Evolutionary conservation across 148 eudicot species (phyloP), one percentile per base, ranked within the genome.

Genomic region (Agrostemma githago): DNA sequence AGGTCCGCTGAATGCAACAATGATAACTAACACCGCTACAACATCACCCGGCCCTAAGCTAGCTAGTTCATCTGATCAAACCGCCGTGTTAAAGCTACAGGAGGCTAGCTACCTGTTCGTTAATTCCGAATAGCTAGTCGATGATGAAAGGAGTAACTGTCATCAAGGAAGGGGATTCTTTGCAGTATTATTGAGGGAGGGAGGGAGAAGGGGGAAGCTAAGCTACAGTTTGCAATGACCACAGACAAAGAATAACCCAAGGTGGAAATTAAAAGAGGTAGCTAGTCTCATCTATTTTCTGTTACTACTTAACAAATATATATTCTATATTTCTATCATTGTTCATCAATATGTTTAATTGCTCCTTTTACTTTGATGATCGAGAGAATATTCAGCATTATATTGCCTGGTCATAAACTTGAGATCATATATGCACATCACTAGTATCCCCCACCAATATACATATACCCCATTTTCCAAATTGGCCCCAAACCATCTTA

Each of bases 341-440:
- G 34, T 26, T 26, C 34, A 42, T 21, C 44, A 43, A 40, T 39
- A 65, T 10, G 68, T n/a, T 5, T 68, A 80, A 83, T 71, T 80
- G 79, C 71, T 41, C 26, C 15, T 59, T 46, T 73, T 21, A 2
- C 3, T 59, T 26, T 16, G 15, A 20, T 46, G 41, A 51, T 26
- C 34, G 34, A 26, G 34, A 79, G 83, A 84, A 83, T 85, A 86
- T 86, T 77, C 87, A 82, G 61, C 59, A 8, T n/a, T n/a, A n/a
- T n/a, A n/a, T 78, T 75, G 78, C 71, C 48, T 76, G 78, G 70
- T 66, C 20, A 75, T 59, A 38, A 68, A 6, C 64, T 73, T 64
- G 39, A 70, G 16, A 42, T 67, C 51, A 76, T 26, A 26, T 26
- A 26, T 68, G 71, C 34, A 60, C 21, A 20, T 60, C 5, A n/a